Evolutionary conservation across 1,284 basidiomycete genomes (phyloP), one percentile per base, ranked within the genome.

Genomic region (Coriolopsis trogii): DNA sequence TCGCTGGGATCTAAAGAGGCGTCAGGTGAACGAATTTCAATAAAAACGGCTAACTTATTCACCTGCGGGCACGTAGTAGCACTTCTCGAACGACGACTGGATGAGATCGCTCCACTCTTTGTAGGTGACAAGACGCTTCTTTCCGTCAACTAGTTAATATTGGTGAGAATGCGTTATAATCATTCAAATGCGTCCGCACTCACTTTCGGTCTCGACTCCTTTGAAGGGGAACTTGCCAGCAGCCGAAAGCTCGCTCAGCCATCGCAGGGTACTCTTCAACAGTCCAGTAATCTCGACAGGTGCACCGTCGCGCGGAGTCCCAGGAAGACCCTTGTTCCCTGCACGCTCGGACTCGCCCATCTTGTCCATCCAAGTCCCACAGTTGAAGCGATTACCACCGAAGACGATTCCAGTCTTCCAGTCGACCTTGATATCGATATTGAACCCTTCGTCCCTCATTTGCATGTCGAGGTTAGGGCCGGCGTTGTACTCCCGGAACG

Each of bases 341-440:
- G 97, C 95, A 64, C 88, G 91, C 53, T 77, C 77, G 1, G 90
- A 93, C 65, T 95, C 93, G 36, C 95, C 95, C 90, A 94, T 96
- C 80, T 96, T 96, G 75, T 96, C 93, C 92, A 95, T 94, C 93
- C 93, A 96, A 0, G 94, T 95, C 29, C 93, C 92, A 63, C 88
- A 92, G 61, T 92, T 92, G 71, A 82, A 78, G 53, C 79, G 74
- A 71, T 89, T 98, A 12, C 96, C 97, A 28, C 96, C 96, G 56
- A 87, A 78, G 62, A 97, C 84, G 59, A 99, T 74, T 1, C 96
- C 96, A 6, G 93, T 98, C 59, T 81, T 77, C 96, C 96, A 99
- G 70, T 99, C 95, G 20, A 98, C 94, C 41, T 84, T 75, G 60
- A 98, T 90, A 66, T 94, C 85, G 66, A 99, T 95, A 69, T 97